These are phyloP conservation scores for Ascochyta lentis DNA, from an alignment of 2,329 filamentous ascomycete species.

Conservation along the genomic window DNA sequence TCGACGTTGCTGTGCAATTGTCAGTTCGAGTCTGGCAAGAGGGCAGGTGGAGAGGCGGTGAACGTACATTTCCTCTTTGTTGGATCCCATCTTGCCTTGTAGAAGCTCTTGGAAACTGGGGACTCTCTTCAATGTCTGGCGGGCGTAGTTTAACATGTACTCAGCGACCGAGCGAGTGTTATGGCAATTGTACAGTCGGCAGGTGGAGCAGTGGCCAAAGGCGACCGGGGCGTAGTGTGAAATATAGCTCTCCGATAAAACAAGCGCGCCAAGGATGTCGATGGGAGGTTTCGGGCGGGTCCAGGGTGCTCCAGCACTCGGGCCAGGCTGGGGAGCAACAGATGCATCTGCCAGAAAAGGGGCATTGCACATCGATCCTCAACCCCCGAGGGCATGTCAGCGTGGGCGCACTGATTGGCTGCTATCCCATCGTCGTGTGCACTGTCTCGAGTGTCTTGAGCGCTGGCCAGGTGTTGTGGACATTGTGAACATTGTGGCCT, in stretches of 20 bases:
- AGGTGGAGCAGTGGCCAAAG: slow-evolving; percentile 25
- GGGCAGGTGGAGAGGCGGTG: slow-evolving; percentile 37
- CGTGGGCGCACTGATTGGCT: slow-evolving; percentile 36
- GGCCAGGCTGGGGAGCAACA: slow-evolving; percentile 15
- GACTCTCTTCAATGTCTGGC: slow-evolving; percentile 50
- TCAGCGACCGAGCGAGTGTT: slow-evolving; percentile 28
- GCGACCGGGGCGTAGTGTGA: slow-evolving; percentile 24
- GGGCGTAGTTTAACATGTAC: slow-evolving; percentile 50
- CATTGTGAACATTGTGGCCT: slow-evolving; percentile 8
- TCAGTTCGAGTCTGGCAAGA: slow-evolving; percentile 26
- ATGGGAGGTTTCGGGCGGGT: slow-evolving; percentile 18
- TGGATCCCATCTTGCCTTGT: slow-evolving; percentile 49
- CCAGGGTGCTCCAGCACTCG: slow-evolving; percentile 16
- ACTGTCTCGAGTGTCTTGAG: slow-evolving; percentile 18
- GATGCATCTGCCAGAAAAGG: slow-evolving; percentile 30
- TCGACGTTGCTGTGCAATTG: slow-evolving; percentile 76
- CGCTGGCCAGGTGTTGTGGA: slow-evolving; percentile 8
- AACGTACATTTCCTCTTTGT: slow-evolving; percentile 52
- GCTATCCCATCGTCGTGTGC: neutral
- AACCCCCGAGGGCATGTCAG: slow-evolving; percentile 4
- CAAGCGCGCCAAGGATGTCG: slow-evolving; percentile 38
- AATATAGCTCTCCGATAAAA: slow-evolving; percentile 33
- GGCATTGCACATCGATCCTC: slow-evolving; percentile 22
- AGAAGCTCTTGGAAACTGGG: slow-evolving; percentile 52
- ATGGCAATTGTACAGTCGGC: slow-evolving; percentile 19